A percentile compares a stretch with the other conserved stretches of the same genome.
phyloP scores from a whole-genome alignment of 2,329 filamentous ascomycete genomes.

The Aspergillus udagawae region DNA sequence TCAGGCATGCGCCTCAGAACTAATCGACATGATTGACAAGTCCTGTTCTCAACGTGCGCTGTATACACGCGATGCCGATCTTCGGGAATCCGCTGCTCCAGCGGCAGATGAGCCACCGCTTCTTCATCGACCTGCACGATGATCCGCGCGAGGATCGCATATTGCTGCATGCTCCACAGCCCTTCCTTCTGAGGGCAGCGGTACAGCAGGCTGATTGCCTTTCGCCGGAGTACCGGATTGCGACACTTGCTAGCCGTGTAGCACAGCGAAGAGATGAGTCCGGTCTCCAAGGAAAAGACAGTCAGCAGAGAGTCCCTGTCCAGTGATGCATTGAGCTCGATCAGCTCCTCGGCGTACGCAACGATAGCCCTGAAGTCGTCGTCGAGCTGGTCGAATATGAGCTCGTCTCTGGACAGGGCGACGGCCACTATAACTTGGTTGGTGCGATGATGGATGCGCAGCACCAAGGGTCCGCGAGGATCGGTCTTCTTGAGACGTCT shows the following conservation, averaged over 20 bases:
- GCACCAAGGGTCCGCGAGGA: slow-evolving; percentile 11
- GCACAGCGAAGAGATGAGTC: slow-evolving; percentile 31
- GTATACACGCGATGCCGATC: slow-evolving; percentile 5
- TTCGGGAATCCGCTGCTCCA: slow-evolving; percentile 10
- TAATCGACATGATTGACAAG: background rate
- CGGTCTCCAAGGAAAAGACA: slow-evolving; percentile 23
- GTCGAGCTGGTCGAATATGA: slow-evolving; percentile 8
- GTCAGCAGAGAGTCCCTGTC: background rate
- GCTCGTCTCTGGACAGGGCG: slow-evolving; percentile 4
- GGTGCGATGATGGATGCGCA: slow-evolving; percentile 13
- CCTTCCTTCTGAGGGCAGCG: slow-evolving; percentile 13
- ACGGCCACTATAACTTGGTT: slow-evolving; percentile 8
- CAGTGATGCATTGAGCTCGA: background rate
- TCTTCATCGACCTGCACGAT: slow-evolving; percentile 17
- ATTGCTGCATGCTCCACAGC: slow-evolving; percentile 11
- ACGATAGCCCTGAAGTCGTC: slow-evolving; percentile 9
- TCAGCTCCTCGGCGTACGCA: slow-evolving; percentile 6
- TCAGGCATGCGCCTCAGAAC: background rate
- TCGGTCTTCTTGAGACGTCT: slow-evolving; percentile 1
- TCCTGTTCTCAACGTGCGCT: background rate
- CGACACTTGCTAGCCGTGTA: slow-evolving; percentile 31
- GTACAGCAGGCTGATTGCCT: slow-evolving; percentile 20
- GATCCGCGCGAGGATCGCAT: slow-evolving; percentile 2
- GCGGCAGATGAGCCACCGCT: slow-evolving; percentile 2
- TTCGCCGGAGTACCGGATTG: slow-evolving; percentile 24